phyloP scores from a whole-genome alignment of 345 rosid species.

The Trapa bicornis region DNA sequence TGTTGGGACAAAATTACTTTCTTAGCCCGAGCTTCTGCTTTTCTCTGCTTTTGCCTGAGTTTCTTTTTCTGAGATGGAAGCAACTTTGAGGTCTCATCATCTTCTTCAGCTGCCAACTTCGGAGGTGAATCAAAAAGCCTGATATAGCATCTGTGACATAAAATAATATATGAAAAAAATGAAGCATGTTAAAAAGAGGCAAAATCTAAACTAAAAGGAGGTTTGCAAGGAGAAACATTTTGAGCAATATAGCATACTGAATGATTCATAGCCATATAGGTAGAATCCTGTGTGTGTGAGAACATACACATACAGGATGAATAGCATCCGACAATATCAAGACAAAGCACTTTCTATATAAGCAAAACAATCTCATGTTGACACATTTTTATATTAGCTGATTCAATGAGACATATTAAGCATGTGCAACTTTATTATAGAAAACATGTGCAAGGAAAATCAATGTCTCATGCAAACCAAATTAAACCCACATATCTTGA shows the following conservation, averaged over 20 bases:
- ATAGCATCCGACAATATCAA: neutral
- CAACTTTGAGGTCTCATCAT: slow-evolving; percentile 62
- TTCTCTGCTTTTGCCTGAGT: slow-evolving; percentile 75
- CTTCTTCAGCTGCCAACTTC: slow-evolving; percentile 65
- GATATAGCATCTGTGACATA: slow-evolving; percentile 65
- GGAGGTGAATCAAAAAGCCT: slow-evolving; percentile 75
- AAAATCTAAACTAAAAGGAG: neutral
- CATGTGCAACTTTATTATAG: neutral
- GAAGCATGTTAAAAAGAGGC: neutral
- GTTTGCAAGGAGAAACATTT: neutral
- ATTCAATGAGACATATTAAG: neutral
- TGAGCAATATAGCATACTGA: neutral
- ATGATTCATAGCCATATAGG: neutral
- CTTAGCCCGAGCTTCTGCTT: slow-evolving; percentile 96
- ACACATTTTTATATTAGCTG: neutral
- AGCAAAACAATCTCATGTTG: no score
- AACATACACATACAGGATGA: neutral
- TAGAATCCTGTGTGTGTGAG: neutral
- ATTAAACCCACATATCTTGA: neutral
- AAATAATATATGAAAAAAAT: slow-evolving; percentile 7
- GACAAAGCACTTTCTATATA: neutral
- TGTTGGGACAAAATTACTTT: slow-evolving; percentile 34
- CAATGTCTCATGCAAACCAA: neutral
- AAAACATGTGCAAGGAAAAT: neutral
- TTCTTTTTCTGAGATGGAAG: slow-evolving; percentile 91